phyloP scores from a whole-genome alignment of 495 filamentous ascomycete genomes.

The Hypoxylon fragiforme region DNA sequence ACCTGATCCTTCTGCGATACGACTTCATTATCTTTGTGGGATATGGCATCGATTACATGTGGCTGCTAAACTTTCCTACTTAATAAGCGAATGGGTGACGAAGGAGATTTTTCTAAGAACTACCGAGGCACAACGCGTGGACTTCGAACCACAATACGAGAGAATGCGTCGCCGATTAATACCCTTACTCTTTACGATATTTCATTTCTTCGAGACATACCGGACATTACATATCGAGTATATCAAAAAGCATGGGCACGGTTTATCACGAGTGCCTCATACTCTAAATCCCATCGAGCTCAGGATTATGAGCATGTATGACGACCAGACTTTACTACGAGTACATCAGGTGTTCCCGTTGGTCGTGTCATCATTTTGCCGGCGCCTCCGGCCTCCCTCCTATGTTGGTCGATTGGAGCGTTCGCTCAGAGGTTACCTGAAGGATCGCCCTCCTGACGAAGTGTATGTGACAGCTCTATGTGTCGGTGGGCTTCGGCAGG shows the following conservation, averaged over 20 bases:
- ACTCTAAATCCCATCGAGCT: conserved; percentile 57
- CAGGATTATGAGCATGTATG: conserved; percentile 59
- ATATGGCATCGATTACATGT: conserved; percentile 63
- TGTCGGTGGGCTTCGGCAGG: conserved; percentile 58
- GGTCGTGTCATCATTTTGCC: conserved; percentile 58
- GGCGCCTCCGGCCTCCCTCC: conserved; percentile 57
- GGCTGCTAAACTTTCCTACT: conserved; percentile 54
- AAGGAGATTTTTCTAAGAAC: conserved; percentile 59
- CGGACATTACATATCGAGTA: conserved; percentile 57
- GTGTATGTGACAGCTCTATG: conserved; percentile 58
- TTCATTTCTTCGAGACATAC: conserved; percentile 63
- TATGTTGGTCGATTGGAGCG: conserved; percentile 60
- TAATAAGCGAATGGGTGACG: conserved; percentile 59
- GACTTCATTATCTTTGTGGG: conserved; percentile 59
- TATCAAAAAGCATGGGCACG: conserved; percentile 48
- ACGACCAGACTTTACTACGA: conserved; percentile 56
- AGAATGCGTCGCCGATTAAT: conserved; percentile 60
- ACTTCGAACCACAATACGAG: conserved; percentile 57
- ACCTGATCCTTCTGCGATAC: conserved; percentile 46
- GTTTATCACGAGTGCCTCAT: conserved; percentile 44
- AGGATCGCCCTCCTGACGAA: conserved; percentile 58
- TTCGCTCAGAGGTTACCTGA: conserved; percentile 58
- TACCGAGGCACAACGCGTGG: conserved; percentile 50
- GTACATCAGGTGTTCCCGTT: conserved; percentile 60
- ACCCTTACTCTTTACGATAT: conserved; percentile 58